A percentile compares a stretch with the other conserved stretches of the same genome.
phyloP scores from a whole-genome alignment of 139 green algal genomes.

The Auxenochlorella pyrenoidosa region DNA sequence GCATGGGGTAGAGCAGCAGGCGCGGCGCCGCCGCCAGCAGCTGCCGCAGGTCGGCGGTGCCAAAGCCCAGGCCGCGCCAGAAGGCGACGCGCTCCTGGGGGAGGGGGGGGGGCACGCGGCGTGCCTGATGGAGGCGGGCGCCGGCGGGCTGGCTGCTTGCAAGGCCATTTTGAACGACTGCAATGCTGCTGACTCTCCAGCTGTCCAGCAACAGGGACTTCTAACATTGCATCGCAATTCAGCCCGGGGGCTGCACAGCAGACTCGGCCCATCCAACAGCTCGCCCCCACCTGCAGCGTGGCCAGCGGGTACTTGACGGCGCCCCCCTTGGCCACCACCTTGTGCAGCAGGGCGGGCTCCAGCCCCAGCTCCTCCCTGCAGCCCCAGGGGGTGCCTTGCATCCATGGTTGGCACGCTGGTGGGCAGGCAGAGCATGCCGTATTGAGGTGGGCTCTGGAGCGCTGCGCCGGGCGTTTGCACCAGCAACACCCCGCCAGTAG shows the following conservation, averaged over 20 bases:
- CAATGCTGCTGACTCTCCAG: not conserved
- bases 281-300: conserved; percentile 24
- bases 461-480: too few relatives aligned
- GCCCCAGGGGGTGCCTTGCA: too few relatives aligned
- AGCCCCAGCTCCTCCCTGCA: conserved; percentile 23
- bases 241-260: too few relatives aligned
- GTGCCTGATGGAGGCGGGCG: too few relatives aligned
- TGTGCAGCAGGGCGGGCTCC: not conserved
- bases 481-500: too few relatives aligned
- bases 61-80: conserved; percentile 34
- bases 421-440: not conserved
- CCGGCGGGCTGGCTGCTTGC: too few relatives aligned
- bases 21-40: conserved; percentile 20
- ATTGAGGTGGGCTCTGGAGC: too few relatives aligned
- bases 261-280: not conserved
- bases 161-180: too few relatives aligned
- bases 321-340: conserved; percentile 24
- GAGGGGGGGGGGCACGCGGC: too few relatives aligned
- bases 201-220: not conserved
- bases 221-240: too few relatives aligned
- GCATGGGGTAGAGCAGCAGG: conserved; percentile 44
- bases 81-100: conserved; percentile 16
- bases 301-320: conserved; percentile 26
- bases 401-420: not conserved
- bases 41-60: not conserved